Evolutionary conservation across 805 yeast species (phyloP).

Genomic region (Yamadazyma philogaea): DNA sequence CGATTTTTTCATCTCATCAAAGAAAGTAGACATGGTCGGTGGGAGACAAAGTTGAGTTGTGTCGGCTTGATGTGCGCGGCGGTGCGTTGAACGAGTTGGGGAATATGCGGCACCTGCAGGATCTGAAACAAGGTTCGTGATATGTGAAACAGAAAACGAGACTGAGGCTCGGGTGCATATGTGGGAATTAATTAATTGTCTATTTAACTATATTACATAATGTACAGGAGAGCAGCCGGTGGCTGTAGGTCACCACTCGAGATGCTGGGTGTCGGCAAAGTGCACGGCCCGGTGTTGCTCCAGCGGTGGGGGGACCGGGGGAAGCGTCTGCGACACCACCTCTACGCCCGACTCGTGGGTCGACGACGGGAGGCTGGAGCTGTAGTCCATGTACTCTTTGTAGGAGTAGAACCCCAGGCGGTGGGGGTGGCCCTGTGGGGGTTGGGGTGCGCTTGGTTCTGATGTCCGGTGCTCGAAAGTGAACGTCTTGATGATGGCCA

Average conservation of each 20-base stretch:
- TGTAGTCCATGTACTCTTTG: constrained; percentile 24
- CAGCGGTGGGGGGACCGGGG: not conserved
- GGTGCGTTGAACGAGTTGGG: no score
- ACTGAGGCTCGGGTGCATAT: no score
- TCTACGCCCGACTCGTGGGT: constrained; percentile 20
- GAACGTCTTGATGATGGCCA: constrained; percentile 42
- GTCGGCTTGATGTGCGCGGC: no score
- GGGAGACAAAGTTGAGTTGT: not conserved
- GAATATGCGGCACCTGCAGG: no score
- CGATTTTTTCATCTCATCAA: constrained; percentile 71
- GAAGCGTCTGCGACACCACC: constrained; percentile 16
- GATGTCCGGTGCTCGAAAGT: constrained; percentile 17
- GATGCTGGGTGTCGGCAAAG: constrained; percentile 32
- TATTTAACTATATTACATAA: not conserved
- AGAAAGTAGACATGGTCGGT: constrained; percentile 63
- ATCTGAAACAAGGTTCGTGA: no score
- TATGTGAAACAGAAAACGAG: no score
- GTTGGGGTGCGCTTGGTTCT: not conserved
- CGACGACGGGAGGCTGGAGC: constrained; percentile 8
- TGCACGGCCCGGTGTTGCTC: constrained; percentile 1
- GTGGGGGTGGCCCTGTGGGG: not conserved
- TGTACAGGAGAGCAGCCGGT: not conserved
- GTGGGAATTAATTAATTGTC: not conserved
- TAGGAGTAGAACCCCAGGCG: constrained; percentile 30
- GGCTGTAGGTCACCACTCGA: constrained; percentile 30